Conservation (phyloP, 371 early-diverging fungal species). For the Mortierella sp. region DNA sequence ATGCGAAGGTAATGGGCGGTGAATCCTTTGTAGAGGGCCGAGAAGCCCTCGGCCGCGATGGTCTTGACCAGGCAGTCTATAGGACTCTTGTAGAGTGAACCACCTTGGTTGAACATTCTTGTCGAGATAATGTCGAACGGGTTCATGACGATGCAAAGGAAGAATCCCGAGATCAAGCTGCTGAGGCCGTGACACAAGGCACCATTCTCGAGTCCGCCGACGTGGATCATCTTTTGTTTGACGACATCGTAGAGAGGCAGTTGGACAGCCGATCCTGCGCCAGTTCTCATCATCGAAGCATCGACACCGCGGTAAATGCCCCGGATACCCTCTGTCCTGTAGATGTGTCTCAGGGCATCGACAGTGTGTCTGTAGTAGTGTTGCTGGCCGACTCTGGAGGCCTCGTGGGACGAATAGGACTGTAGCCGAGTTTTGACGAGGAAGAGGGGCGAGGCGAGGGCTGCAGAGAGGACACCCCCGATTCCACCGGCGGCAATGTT, state of each 20-base stretch:
- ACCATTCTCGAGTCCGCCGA: conserved; percentile 75
- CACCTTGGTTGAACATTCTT: conserved; percentile 94
- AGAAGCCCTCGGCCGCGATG: conserved; percentile 84
- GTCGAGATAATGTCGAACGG: conserved; percentile 97
- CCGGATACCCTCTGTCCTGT: conserved; percentile 73
- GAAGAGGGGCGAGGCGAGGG: conserved; percentile 90
- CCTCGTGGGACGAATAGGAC: conserved; percentile 79
- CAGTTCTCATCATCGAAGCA: conserved; percentile 93
- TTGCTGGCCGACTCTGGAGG: conserved; percentile 88
- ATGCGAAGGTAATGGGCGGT: conserved; percentile 93
- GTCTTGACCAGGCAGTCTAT: conserved; percentile 91
- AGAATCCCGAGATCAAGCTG: conserved; percentile 86
- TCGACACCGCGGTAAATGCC: conserved; percentile 92
- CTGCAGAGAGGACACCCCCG: conserved; percentile 87
- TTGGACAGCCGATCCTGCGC: conserved; percentile 93
- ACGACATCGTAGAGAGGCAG: conserved; percentile 90
- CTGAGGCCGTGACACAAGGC: conserved; percentile 81
- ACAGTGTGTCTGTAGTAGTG: conserved; percentile 85
- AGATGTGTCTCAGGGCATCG: conserved; percentile 78
- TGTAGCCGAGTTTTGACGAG: conserved; percentile 97
- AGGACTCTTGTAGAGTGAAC: conserved; percentile 81
- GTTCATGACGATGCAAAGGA: conserved; percentile 94
- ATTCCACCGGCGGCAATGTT: conserved; percentile 54
- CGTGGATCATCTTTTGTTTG: conserved; percentile 75
- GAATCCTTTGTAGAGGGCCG: conserved; percentile 94